phyloP scores from a whole-genome alignment of 176 grass and related monocot species.

The Cenchrus fungigraminus region DNA sequence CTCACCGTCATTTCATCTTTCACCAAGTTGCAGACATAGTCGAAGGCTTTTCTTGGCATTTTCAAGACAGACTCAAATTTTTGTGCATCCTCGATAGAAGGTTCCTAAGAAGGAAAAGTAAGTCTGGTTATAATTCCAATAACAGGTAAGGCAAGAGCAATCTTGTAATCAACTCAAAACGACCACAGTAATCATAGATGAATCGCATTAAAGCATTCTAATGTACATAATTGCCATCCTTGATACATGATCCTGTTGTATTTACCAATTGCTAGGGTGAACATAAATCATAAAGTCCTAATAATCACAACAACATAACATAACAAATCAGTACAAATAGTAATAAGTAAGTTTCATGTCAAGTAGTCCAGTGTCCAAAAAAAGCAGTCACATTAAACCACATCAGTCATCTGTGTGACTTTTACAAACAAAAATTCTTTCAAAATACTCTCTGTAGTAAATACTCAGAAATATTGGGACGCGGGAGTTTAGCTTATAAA shows the following conservation, averaged over 20 bases:
- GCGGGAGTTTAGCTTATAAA: slow-evolving; percentile 6
- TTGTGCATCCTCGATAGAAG: slow-evolving; percentile 39
- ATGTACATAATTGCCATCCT: neutral
- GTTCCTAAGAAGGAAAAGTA: slow-evolving; percentile 42
- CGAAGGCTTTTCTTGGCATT: slow-evolving; percentile 69
- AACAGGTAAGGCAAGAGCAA: slow-evolving; percentile 3
- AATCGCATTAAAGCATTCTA: neutral
- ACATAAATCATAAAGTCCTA: neutral
- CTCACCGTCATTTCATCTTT: slow-evolving; percentile 74
- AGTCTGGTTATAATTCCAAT: slow-evolving; percentile 18
- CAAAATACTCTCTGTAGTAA: no score
- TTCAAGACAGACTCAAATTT: slow-evolving; percentile 63
- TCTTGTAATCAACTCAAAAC: slow-evolving; percentile 2
- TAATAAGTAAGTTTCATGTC: neutral
- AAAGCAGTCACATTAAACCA: neutral
- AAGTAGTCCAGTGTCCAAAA: neutral
- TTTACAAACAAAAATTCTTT: neutral
- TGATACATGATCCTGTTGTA: neutral
- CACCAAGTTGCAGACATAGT: slow-evolving; percentile 61
- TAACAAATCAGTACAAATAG: neutral
- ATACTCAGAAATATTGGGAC: neutral
- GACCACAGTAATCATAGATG: neutral
- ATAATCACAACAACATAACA: neutral
- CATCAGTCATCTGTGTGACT: neutral
- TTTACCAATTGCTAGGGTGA: neutral